A percentile compares a stretch with the other conserved stretches of the same genome.
Evolutionary conservation across 345 rosid genomes (phyloP).

Genomic region (Ceriops zippeliana): DNA sequence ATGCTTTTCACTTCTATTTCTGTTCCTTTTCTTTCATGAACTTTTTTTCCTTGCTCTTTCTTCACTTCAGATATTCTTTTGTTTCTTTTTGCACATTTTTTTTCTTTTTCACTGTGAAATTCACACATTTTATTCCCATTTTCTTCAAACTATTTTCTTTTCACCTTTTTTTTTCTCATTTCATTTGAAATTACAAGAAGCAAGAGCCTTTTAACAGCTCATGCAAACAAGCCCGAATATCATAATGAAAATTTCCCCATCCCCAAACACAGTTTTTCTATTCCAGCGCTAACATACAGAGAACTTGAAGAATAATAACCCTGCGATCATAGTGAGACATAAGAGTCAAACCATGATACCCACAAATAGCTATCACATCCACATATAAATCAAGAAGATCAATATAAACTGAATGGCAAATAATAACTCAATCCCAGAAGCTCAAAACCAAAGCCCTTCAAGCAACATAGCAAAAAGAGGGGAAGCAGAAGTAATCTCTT

Average conservation of each 20-base stretch:
- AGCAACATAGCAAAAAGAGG: too few relatives aligned
- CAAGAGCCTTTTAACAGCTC: slow-evolving; percentile 15
- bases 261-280: slow-evolving; percentile 39
- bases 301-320: slow-evolving; percentile 56
- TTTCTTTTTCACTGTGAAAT: slow-evolving; percentile 12
- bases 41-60: neutral
- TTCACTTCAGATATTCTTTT: neutral
- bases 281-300: slow-evolving; percentile 48
- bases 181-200: slow-evolving; percentile 1
- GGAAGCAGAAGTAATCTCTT: too few relatives aligned
- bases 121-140: slow-evolving; percentile 11
- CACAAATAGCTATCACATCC: slow-evolving; percentile 27
- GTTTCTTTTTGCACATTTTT: neutral
- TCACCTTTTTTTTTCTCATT: neutral
- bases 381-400: slow-evolving; percentile 25
- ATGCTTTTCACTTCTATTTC: neutral
- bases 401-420: neutral
- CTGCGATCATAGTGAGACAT: slow-evolving; percentile 84
- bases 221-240: slow-evolving; percentile 29
- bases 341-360: slow-evolving; percentile 50
- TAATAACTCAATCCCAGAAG: neutral
- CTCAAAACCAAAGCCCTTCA: neutral
- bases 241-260: slow-evolving; percentile 30
- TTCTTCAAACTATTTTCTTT: slow-evolving; percentile 5
- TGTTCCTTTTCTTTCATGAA: neutral